These are phyloP conservation scores for Citrus trifoliata DNA, from an alignment of 345 rosid genomes.

Conservation along the genomic window DNA sequence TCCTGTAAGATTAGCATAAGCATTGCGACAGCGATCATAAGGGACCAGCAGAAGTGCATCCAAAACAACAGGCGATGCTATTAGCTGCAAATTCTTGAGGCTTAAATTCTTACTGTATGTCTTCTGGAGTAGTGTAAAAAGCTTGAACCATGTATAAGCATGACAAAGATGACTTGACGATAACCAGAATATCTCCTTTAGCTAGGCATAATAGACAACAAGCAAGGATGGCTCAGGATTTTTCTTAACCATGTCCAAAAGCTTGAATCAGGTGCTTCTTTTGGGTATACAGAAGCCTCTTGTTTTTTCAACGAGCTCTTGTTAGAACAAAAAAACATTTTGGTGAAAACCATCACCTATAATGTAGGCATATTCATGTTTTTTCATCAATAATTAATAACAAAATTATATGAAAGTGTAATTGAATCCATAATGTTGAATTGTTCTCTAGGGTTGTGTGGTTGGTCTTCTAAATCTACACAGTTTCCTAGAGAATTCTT, in stretches of 20 bases:
- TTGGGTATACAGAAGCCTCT: no score
- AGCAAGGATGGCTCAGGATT: conserved; percentile 83
- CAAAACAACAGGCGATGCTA: conserved; percentile 91
- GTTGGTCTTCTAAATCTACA: no score
- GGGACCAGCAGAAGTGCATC: conserved; percentile 84
- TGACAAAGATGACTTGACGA: conserved; percentile 89
- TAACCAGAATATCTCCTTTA: conserved; percentile 80
- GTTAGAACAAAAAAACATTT: no score
- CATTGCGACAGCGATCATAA: conserved; percentile 52
- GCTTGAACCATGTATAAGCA: conserved; percentile 97
- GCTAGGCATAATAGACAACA: conserved; percentile 44
- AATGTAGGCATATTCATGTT: no score
- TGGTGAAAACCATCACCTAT: no score
- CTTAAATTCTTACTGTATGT: conserved; percentile 89
- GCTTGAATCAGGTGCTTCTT: no score
- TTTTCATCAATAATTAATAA: no score
- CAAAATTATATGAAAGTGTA: no score
- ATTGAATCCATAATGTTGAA: no score
- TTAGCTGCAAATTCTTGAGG: conserved; percentile 85
- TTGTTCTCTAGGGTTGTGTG: no score
- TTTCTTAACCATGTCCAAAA: conserved; percentile 65
- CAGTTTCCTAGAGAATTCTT: no score
- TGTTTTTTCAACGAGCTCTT: no score
- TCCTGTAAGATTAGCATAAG: conserved; percentile 89
- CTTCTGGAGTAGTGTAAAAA: conserved; percentile 78